Base-by-base conservation (phyloP, 1,284 basidiomycete genomes). In the Cutaneotrichosporon curvatum region DNA sequence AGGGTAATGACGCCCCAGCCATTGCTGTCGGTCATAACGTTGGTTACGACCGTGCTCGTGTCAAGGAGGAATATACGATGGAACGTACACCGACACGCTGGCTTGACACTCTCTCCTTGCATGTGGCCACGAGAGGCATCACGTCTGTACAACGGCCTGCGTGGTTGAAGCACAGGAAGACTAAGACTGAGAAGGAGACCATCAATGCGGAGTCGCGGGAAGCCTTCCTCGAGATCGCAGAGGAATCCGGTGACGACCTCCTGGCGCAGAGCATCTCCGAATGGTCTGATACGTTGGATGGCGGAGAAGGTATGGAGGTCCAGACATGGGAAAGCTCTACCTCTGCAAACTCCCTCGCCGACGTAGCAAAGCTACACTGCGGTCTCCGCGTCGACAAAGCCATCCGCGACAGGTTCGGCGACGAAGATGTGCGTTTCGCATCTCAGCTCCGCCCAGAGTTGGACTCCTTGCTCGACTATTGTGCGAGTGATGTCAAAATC, bases 1-100 rank as follows among this genome's bases (percentile, higher is more conserved):
- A 48, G 3, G 40, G 37, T 5, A 39, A 51, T 5, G 51, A 57
- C n/a, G 44, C 45, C 1, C 75, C 81, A 0, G 78, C 84, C 8
- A 70, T 97, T 19, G 75, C 95, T 25, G 81, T 98, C 12, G 92
- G 94, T 2, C 95, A 99, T 71, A 94, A 97, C 63, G 85, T 97
- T 22, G 87, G 90, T 2, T 98, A 90, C 67, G 95, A 98, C 68
- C 81, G 94, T 9, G 84, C 81, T 7, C 79, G 91, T 14, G 76
- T 95, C 14, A 67, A 74, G 19, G 87, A 96, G 55, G 95, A 99
- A 67, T 97, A 99, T 65, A 74, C 74, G 45, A 68, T 96, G 5
- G 62, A 75, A 1, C 76, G 78, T 0, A 85, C 85, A 0, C 71
- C 78, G 37, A 92, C 81, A 19, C 81, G 94, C 2, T 99, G 87